Evolutionary conservation across 306 rosid species (phyloP), one percentile per base, ranked within the genome.

Genomic region (Canavalia ensiformis): DNA sequence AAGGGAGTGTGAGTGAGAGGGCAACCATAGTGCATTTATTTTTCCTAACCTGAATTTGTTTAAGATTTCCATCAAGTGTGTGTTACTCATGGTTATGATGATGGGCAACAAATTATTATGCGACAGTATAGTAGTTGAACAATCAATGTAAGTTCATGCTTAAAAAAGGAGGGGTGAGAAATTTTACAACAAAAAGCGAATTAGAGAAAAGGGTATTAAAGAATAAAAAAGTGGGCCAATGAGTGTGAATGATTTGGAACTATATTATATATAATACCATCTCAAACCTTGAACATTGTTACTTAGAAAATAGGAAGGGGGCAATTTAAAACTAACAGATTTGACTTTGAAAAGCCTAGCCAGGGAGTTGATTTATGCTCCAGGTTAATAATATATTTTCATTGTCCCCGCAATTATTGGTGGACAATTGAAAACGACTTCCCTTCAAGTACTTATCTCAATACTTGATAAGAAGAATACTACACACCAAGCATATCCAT

Each of bases 111-210:
- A 78, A 87, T 81, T 81, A 86, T 68, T 64, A 79, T 75, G 85
- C 75, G 84, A 81, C 87, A 82, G 87, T 7, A 78, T 81, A 86
- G 89, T 86, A 7, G 91, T 89, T 91, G 90, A 82, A 81, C 86
- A 77, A 84, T 87, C 86, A 82, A 87, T 89, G 85, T 35, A 52
- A 31, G 55, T 80, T 74, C 83, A 46, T 78, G 75, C 60, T 71
- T 55, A 54, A 74, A 79, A 56, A 8, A 10, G 55, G 25, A 41
- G 7, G 57, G 25, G 10, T n/a, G 5, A 68, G 28, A 76, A 56
- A 31, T 70, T 83, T 80, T 54, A 2, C 37, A 25, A 39, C 8
- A 9, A 41, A 52, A 46, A 46, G 30, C 41, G 12, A 79, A 62
- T 54, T 59, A 11, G 12, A 45, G 76, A 13, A 42, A 18, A 39